Conservation (phyloP, 257 asterid genomes). For the Nicotiana noctiflora region DNA sequence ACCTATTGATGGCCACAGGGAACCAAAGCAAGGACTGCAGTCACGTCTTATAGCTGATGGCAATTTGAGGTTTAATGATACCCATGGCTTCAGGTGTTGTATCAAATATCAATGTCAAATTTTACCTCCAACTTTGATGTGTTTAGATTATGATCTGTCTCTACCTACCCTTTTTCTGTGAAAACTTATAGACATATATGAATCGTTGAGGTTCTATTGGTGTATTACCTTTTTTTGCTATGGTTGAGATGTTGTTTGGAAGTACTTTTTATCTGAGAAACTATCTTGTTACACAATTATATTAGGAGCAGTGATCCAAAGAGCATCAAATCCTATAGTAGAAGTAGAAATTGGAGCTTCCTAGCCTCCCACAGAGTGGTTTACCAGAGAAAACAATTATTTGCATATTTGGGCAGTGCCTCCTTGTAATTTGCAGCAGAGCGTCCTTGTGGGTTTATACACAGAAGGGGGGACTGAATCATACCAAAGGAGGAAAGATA, state of each 20-base stretch:
- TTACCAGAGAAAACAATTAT: background rate
- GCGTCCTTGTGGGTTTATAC: background rate
- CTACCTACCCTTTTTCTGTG: background rate
- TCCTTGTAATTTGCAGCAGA: background rate
- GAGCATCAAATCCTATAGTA: background rate
- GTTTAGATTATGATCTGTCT: background rate
- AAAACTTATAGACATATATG: background rate
- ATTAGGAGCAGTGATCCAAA: background rate
- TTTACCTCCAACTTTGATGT: background rate
- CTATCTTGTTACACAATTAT: background rate
- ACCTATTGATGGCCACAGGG: slow-evolving; percentile 61
- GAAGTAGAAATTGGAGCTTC: background rate
- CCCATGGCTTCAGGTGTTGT: slow-evolving; percentile 67
- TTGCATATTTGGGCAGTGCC: background rate
- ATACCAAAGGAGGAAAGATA: background rate
- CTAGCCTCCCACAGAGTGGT: background rate
- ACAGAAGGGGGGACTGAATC: background rate
- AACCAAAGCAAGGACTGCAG: slow-evolving; percentile 62
- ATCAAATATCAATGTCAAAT: background rate
- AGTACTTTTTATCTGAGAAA: background rate
- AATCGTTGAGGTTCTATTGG: background rate
- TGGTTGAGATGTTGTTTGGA: background rate
- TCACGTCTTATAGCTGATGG: slow-evolving; percentile 56
- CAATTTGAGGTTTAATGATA: slow-evolving; percentile 59
- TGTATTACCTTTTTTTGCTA: background rate